Evolutionary conservation across 1,284 basidiomycete species (phyloP).

Genomic region (Pyrrhoderma noxium): DNA sequence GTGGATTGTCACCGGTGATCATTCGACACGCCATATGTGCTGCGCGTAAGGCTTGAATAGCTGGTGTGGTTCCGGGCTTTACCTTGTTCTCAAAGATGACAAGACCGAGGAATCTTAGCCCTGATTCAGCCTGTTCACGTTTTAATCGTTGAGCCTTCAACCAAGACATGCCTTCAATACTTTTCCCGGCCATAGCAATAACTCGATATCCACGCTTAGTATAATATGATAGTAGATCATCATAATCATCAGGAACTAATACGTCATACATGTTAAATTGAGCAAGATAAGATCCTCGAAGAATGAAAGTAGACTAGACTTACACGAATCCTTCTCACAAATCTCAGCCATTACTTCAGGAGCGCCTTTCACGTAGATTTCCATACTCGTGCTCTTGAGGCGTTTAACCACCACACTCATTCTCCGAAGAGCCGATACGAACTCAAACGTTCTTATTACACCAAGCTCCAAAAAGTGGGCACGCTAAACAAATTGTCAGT

Average conservation of each 20-base stretch:
- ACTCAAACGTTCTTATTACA: constrained; percentile 95
- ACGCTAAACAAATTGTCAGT: constrained; percentile 45
- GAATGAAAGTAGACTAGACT: constrained; percentile 34
- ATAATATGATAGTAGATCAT: constrained; percentile 94
- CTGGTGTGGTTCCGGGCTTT: constrained; percentile 88
- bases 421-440: constrained; percentile 85
- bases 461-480: constrained; percentile 95
- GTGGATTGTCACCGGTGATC: constrained; percentile 97
- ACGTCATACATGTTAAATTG: constrained; percentile 10
- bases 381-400: constrained; percentile 91
- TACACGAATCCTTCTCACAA: constrained; percentile 83
- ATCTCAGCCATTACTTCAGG: constrained; percentile 98
- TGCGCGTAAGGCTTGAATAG: constrained; percentile 81
- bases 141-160: constrained; percentile 96
- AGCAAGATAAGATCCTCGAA: constrained; percentile 3
- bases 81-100: constrained; percentile 99
- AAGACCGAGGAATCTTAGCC: constrained; percentile 87
- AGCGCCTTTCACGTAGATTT: constrained; percentile 97
- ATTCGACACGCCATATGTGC: constrained; percentile 94
- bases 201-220: constrained; percentile 97
- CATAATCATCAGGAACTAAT: constrained; percentile 91
- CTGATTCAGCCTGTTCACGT: constrained; percentile 91
- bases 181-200: constrained; percentile 97
- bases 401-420: constrained; percentile 99
- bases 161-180: constrained; percentile 91